A percentile compares a stretch with the other conserved stretches of the same genome.
phyloP scores from a whole-genome alignment of 2,329 filamentous ascomycete species.

The Bipolaris cookei region DNA sequence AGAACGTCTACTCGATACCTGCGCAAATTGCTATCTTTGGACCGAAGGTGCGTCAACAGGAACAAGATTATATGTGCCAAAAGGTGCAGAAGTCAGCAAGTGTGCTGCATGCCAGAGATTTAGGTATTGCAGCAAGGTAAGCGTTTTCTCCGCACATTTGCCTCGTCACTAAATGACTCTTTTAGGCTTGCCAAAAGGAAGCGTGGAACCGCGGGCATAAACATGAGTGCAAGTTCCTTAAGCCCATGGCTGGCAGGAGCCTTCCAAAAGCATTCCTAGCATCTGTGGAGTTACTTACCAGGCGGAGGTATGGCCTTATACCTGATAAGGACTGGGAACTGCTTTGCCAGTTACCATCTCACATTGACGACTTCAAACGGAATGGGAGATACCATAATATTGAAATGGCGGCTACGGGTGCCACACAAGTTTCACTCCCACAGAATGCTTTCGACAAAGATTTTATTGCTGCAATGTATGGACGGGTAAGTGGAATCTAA shows the following conservation, averaged over 20 bases:
- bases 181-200: slow-evolving; percentile 63
- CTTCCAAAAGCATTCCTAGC: slow-evolving; percentile 64
- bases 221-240: slow-evolving; percentile 63
- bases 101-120: slow-evolving; percentile 65
- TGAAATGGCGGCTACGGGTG: slow-evolving; percentile 60
- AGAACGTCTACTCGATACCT: slow-evolving; percentile 59
- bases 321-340: slow-evolving; percentile 51
- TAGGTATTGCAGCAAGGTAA: slow-evolving; percentile 66
- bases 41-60: slow-evolving; percentile 41
- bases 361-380: slow-evolving; percentile 56
- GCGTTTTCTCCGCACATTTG: slow-evolving; percentile 13
- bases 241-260: slow-evolving; percentile 48
- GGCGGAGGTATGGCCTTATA: slow-evolving; percentile 49
- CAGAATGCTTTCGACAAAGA: slow-evolving; percentile 51
- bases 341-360: slow-evolving; percentile 55
- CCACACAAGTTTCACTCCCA: slow-evolving; percentile 59
- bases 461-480: slow-evolving; percentile 53
- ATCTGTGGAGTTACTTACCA: slow-evolving; percentile 60
- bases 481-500: slow-evolving; percentile 46
- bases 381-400: slow-evolving; percentile 55
- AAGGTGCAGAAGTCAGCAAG: slow-evolving; percentile 53
- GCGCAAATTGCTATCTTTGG: slow-evolving; percentile 63
- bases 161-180: slow-evolving; percentile 7
- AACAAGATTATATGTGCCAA: slow-evolving; percentile 42
- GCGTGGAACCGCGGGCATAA: slow-evolving; percentile 67